These are phyloP conservation scores for Aspergillus sojae DNA, from an alignment of 2,329 filamentous ascomycete species.

Conservation along the genomic window DNA sequence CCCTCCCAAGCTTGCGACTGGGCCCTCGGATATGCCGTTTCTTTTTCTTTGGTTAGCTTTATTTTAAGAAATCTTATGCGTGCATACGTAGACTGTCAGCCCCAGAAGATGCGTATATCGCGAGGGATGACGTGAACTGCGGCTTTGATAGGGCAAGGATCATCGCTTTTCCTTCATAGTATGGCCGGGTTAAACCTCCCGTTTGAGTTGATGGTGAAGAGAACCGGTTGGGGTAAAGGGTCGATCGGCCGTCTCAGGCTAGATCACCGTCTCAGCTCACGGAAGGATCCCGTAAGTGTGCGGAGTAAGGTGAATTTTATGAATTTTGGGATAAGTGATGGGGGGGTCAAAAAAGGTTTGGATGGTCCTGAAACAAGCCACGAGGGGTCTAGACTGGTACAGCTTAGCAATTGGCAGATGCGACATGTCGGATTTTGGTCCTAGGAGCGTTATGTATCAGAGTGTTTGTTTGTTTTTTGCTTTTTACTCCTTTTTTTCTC, in stretches of 20 bases:
- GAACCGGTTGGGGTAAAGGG: conserved; percentile 4
- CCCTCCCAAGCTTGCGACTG: no score
- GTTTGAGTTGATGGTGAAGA: not conserved
- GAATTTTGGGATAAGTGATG: not conserved
- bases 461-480: not conserved
- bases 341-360: not conserved
- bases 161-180: not conserved
- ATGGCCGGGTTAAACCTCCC: not conserved
- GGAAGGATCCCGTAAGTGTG: conserved; percentile 5
- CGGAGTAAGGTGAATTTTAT: not conserved
- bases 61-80: not conserved
- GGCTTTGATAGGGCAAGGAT: not conserved
- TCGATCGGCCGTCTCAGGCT: not conserved
- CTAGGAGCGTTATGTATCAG: not conserved
- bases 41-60: not conserved
- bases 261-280: conserved; percentile 1
- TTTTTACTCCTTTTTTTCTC: not conserved
- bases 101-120: not conserved
- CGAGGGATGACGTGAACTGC: conserved; percentile 2
- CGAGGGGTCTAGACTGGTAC: not conserved
- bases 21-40: not conserved
- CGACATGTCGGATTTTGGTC: not conserved
- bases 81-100: not conserved
- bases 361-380: conserved; percentile 8
- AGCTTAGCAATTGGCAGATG: not conserved